Evolutionary conservation across 345 rosid genomes (phyloP), one percentile per base, ranked within the genome.

Genomic region (Aethionema arabicum): DNA sequence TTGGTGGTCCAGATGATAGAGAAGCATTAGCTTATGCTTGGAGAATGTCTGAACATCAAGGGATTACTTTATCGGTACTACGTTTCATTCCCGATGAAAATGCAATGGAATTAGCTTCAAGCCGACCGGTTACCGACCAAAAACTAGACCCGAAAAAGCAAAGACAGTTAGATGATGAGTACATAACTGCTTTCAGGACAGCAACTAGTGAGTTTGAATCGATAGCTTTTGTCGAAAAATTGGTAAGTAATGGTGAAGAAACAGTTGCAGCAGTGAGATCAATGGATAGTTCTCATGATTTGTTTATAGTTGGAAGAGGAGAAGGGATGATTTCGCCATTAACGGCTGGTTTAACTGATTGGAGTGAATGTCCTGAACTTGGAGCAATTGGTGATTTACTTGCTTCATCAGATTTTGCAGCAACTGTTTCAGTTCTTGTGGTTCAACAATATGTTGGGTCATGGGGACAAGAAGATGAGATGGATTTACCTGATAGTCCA

Each of bases 331-430:
- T 48, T 0, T 87, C 92, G 5, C 87, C 96, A 4, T 74, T 90
- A 15, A 87, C 92, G 0, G 90, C 92, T 0, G 97, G 99, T 37
- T 83, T 93, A 49, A 87, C 95, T 0, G 99, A 93, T 75, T 90
- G 97, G 99, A 93, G 99, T n/a, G 99, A 93, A 50, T 93, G 99
- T 69, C 97, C 96, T 0, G 99, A 93, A 78, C 95, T 90, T 3
- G 99, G 97, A 1, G 90, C 96, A 5, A 90, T 90, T 12, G 97
- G 99, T 5, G 99, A 93, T 69, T 63, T 93, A 73, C 76, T 93
- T 29, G 99, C 97, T 0, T 93, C 99, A 4, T 87, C 99, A 2
- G 99, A 93, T 65, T 90, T 85, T 50, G 87, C 95, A 32, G 81
- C 84, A 5, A 82, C 85, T 1, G 85, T 84, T 6, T 90, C 97